A percentile compares a stretch with the other conserved stretches of the same genome.
Evolutionary conservation across 306 rosid species (phyloP).

Genomic region (Leucaena leucocephala): DNA sequence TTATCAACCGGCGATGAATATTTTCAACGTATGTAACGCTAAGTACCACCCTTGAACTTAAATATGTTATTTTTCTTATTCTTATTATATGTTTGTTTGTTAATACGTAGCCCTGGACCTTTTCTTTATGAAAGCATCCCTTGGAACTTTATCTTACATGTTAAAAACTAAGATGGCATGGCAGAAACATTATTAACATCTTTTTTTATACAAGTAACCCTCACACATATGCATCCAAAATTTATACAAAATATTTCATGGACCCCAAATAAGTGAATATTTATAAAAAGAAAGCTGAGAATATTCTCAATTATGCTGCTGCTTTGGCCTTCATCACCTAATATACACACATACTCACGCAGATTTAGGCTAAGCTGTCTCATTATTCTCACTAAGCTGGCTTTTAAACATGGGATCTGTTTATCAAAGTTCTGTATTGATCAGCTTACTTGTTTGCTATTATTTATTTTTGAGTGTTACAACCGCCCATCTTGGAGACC

Average conservation of each 20-base stretch:
- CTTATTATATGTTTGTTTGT: too few relatives aligned
- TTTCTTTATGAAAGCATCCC: not conserved
- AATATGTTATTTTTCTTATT: too few relatives aligned
- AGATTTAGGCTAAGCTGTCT: too few relatives aligned
- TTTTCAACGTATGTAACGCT: too few relatives aligned
- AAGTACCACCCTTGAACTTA: too few relatives aligned
- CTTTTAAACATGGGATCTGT: not conserved
- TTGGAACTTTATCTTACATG: not conserved
- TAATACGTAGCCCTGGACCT: not conserved
- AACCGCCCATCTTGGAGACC: not conserved
- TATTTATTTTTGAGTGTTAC: not conserved
- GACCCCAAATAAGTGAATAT: too few relatives aligned
- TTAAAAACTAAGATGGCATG: not conserved
- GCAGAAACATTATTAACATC: not conserved
- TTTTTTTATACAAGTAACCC: too few relatives aligned
- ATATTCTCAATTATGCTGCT: not conserved
- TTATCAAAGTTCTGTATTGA: not conserved
- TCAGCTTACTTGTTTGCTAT: not conserved
- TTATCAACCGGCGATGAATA: not conserved
- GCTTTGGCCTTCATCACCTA: not conserved
- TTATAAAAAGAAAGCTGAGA: too few relatives aligned
- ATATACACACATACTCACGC: too few relatives aligned
- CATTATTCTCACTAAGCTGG: not conserved
- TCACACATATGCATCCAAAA: too few relatives aligned
- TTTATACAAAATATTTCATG: too few relatives aligned